Base-by-base conservation (phyloP, 2,329 filamentous ascomycete genomes). In the Sporothrix sp. region DNA sequence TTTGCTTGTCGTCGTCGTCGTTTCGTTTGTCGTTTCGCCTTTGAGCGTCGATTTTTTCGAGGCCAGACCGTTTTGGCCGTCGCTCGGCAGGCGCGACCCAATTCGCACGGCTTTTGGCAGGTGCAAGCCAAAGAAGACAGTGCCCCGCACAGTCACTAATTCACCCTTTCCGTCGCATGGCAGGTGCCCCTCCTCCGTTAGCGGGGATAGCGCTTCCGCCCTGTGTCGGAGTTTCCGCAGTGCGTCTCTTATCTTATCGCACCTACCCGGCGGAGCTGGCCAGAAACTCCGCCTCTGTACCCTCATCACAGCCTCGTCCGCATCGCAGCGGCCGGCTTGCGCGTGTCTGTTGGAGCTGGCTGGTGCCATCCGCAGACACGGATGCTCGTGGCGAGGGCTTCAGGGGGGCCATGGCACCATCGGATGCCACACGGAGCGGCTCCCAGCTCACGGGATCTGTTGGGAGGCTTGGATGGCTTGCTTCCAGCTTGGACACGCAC, bases 351-450 rank as follows among this genome's bases (percentile, higher is more conserved):
- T 39, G 13, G 53, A 52, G 11, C 52, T 65, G 4, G 58, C 53
- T 61, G 3, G 58, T 65, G 18, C 58, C n/a, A n/a, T n/a, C n/a
- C n/a, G n/a, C n/a, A n/a, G n/a, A 61, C 16, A 62, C 55, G 0
- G 58, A 62, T 33, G 54, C 59, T 2, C 59, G 59, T n/a, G 61
- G 60, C 20, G 61, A 63, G 46, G 59, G 58, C 1, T 63, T 61
- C 18, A 55, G 61, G 28, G 63, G 61, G 62, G 60, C 60, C 39
- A 50, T 63, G 13, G 52, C 53, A n/a, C n/a, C n/a, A n/a, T n/a
- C n/a, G n/a, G n/a, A n/a, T n/a, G n/a, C n/a, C n/a, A n/a, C n/a
- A n/a, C n/a, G n/a, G n/a, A n/a, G n/a, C n/a, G n/a, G n/a, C n/a
- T n/a, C n/a, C n/a, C n/a, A n/a, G n/a, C n/a, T n/a, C n/a, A n/a